phyloP scores from a whole-genome alignment of 2,329 filamentous ascomycete species.

The Raffaelea deltoideospora region DNA sequence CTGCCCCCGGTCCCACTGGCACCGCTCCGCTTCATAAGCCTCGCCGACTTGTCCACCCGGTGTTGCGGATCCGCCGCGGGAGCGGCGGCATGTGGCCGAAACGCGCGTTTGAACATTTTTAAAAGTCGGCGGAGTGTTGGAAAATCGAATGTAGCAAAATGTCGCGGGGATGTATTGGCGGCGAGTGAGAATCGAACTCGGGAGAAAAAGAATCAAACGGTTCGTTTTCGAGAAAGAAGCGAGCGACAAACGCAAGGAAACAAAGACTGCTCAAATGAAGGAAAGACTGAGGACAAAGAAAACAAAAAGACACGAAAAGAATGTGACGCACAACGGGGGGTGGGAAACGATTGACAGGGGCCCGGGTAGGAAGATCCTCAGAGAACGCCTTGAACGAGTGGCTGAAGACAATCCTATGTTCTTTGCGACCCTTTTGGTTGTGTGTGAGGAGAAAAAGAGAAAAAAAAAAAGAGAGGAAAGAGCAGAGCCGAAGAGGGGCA shows the following conservation, averaged over 20 bases:
- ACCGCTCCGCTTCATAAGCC: constrained; percentile 53
- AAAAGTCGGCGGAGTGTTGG: no score
- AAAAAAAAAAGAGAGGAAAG: constrained; percentile 22
- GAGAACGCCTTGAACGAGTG: constrained; percentile 25
- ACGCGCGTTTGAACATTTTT: constrained; percentile 90
- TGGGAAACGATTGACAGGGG: constrained; percentile 30
- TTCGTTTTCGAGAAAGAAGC: no score
- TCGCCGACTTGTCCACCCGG: constrained; percentile 77
- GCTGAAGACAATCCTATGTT: constrained; percentile 35
- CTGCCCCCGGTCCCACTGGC: constrained; percentile 5
- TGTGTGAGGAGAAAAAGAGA: constrained; percentile 36
- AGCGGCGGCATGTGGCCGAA: constrained; percentile 46
- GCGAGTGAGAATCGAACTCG: no score
- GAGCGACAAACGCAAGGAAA: constrained; percentile 11
- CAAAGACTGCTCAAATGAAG: constrained; percentile 6
- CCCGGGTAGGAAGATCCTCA: constrained; percentile 37
- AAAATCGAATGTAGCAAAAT: no score
- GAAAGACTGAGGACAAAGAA: constrained; percentile 24
- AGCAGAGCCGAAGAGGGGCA: constrained; percentile 13
- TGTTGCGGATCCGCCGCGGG: constrained; percentile 21
- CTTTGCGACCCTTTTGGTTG: constrained; percentile 44
- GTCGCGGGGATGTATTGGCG: no score
- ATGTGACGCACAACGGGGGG: constrained; percentile 17
- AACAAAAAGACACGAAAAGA: constrained; percentile 22
- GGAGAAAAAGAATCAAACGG: no score